A percentile compares a stretch with the other conserved stretches of the same genome.
Evolutionary conservation across 2,329 filamentous ascomycete species (phyloP).

Genomic region (Trichothecium roseum): DNA sequence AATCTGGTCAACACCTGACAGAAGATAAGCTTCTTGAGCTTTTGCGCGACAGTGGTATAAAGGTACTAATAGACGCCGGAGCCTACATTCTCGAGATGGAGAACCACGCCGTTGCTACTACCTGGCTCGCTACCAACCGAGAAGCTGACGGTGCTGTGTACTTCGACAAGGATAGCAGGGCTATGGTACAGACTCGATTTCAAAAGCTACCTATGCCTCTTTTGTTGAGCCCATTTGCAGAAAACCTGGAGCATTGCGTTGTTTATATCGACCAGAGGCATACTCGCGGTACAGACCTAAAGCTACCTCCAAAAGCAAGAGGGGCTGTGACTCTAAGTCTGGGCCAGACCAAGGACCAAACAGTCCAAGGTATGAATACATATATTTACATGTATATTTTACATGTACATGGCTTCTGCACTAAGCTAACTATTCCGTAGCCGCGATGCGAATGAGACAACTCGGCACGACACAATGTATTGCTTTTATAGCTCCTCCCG

Average conservation of each 20-base stretch:
- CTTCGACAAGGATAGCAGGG: constrained; percentile 28
- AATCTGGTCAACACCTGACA: constrained; percentile 23
- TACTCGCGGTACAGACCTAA: constrained; percentile 49
- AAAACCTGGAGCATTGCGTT: constrained; percentile 37
- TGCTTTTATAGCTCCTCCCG: constrained; percentile 43
- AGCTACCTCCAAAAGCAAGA: constrained; percentile 32
- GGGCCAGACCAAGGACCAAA: constrained; percentile 48
- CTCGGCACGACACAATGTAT: constrained; percentile 45
- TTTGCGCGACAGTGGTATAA: constrained; percentile 27
- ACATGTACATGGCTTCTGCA: too few relatives aligned
- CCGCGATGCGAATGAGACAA: constrained; percentile 55
- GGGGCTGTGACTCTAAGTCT: constrained; percentile 47
- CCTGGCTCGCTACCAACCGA: constrained; percentile 38
- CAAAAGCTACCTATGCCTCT: constrained; percentile 36
- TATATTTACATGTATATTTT: not conserved
- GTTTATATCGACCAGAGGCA: constrained; percentile 53
- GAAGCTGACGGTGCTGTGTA: constrained; percentile 40
- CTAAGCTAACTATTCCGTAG: constrained; percentile 18
- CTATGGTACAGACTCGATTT: constrained; percentile 11
- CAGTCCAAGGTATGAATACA: constrained; percentile 43
- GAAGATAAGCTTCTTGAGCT: constrained; percentile 33
- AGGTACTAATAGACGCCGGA: constrained; percentile 53
- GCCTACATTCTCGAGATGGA: constrained; percentile 53
- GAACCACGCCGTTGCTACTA: constrained; percentile 35
- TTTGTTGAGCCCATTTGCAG: constrained; percentile 41